These are phyloP conservation scores for Crotalaria pallida DNA, from an alignment of 306 rosid species.

Conservation along the genomic window DNA sequence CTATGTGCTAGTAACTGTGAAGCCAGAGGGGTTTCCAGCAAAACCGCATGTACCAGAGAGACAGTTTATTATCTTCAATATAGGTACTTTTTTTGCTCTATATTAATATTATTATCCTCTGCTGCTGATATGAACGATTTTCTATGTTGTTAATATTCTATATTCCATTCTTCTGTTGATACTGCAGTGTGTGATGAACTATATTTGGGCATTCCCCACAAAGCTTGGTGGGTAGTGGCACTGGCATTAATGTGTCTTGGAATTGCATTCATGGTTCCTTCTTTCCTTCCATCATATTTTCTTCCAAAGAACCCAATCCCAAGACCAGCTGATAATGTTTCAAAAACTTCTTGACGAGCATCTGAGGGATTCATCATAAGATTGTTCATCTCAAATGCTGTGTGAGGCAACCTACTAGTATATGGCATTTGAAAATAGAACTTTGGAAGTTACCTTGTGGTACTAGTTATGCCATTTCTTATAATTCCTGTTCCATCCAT, in stretches of 20 bases:
- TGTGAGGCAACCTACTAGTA: neutral
- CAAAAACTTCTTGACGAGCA: constrained; percentile 43
- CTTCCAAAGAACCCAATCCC: constrained; percentile 31
- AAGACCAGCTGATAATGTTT: constrained; percentile 21
- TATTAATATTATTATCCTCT: neutral
- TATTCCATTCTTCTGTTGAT: neutral
- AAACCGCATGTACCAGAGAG: constrained; percentile 54
- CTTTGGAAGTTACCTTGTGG: neutral
- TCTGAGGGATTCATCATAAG: neutral
- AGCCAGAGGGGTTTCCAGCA: constrained; percentile 84
- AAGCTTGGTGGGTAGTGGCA: constrained; percentile 74
- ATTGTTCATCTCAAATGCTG: neutral
- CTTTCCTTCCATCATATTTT: constrained; percentile 54
- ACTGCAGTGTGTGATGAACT: constrained; percentile 75
- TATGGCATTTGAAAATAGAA: neutral
- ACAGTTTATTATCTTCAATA: constrained; percentile 57
- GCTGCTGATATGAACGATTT: neutral
- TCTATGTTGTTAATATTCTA: neutral
- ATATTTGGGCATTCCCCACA: constrained; percentile 64
- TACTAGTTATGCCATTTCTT: neutral
- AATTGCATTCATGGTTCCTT: constrained; percentile 53
- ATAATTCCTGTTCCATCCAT: neutral
- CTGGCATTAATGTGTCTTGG: constrained; percentile 60
- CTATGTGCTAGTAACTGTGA: constrained; percentile 52
- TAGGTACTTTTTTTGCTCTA: constrained; percentile 41